A percentile compares a stretch with the other conserved stretches of the same genome.
phyloP scores from a whole-genome alignment of 345 rosid genomes.

The Punica granatum region DNA sequence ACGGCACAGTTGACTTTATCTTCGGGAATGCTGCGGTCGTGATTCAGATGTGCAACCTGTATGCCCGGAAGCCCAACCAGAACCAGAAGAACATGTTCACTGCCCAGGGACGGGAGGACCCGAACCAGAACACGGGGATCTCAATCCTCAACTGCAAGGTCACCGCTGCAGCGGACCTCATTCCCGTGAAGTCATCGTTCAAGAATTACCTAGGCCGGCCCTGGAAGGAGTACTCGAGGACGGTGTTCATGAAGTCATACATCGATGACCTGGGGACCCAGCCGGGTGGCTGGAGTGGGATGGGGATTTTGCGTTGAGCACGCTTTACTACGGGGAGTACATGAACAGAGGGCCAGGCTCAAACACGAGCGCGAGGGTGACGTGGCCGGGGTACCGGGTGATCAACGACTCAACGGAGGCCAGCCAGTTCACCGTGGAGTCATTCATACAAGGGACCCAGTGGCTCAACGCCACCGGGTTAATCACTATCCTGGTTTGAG shows the following conservation, averaged over 20 bases:
- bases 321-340: conserved; percentile 71
- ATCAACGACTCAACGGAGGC: conserved; percentile 46
- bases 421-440: conserved; percentile 44
- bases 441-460: conserved; percentile 45
- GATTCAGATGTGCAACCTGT: conserved; percentile 58
- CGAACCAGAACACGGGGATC: conserved; percentile 55
- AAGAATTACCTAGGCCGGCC: conserved; percentile 70
- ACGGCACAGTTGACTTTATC: conserved; percentile 70
- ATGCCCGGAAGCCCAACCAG: conserved; percentile 58
- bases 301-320: conserved; percentile 34
- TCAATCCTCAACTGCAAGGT: conserved; percentile 55
- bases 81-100: conserved; percentile 53
- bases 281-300: conserved; percentile 81
- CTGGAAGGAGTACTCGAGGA: conserved; percentile 71
- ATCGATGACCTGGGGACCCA: conserved; percentile 57
- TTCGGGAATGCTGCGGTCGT: conserved; percentile 72
- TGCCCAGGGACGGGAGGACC: conserved; percentile 62
- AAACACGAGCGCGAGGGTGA: conserved; percentile 49
- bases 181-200: conserved; percentile 39
- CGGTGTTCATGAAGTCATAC: conserved; percentile 36
- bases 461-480: conserved; percentile 60
- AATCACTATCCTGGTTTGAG: conserved; percentile 32
- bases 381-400: conserved; percentile 63
- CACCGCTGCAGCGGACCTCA: conserved; percentile 53
- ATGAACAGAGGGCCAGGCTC: conserved; percentile 63